Evolutionary conservation across 2,329 filamentous ascomycete species (phyloP).

Genomic region (Clonostachys chloroleuca): DNA sequence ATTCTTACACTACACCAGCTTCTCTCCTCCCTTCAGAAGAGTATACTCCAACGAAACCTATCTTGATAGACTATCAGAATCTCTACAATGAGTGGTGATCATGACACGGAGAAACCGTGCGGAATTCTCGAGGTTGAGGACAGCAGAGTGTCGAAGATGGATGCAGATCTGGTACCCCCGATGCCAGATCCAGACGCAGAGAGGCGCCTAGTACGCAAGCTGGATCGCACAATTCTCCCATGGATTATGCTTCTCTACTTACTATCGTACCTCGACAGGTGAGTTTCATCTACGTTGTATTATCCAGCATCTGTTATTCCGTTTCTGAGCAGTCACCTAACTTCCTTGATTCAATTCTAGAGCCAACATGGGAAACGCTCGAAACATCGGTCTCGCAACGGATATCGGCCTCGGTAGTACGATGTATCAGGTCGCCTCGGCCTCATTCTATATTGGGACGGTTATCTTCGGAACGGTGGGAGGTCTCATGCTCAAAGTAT

Average conservation of each 20-base stretch:
- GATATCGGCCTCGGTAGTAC: conserved; percentile 56
- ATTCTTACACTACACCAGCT: too few relatives aligned
- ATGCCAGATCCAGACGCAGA: conserved; percentile 2
- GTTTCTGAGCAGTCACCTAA: background rate
- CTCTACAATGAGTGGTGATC: too few relatives aligned
- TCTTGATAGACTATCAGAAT: too few relatives aligned
- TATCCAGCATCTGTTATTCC: background rate
- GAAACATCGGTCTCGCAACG: conserved; percentile 70
- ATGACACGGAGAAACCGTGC: too few relatives aligned
- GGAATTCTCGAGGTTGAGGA: too few relatives aligned
- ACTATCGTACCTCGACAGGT: conserved; percentile 6
- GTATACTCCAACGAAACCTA: too few relatives aligned
- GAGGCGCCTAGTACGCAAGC: conserved; percentile 5
- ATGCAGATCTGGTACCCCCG: too few relatives aligned
- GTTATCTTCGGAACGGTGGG: conserved; percentile 32
- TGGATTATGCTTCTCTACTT: conserved; percentile 8
- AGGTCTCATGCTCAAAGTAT: conserved; percentile 27
- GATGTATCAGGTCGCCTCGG: conserved; percentile 8
- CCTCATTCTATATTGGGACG: conserved; percentile 57
- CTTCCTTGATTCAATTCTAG: background rate
- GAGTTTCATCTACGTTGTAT: background rate
- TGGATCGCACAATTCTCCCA: conserved; percentile 6
- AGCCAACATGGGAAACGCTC: conserved; percentile 50
- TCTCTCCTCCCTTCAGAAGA: too few relatives aligned
- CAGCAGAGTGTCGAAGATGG: too few relatives aligned